These are phyloP conservation scores for Ogataea wickerhamii DNA, from an alignment of 805 yeast genomes.

Conservation along the genomic window DNA sequence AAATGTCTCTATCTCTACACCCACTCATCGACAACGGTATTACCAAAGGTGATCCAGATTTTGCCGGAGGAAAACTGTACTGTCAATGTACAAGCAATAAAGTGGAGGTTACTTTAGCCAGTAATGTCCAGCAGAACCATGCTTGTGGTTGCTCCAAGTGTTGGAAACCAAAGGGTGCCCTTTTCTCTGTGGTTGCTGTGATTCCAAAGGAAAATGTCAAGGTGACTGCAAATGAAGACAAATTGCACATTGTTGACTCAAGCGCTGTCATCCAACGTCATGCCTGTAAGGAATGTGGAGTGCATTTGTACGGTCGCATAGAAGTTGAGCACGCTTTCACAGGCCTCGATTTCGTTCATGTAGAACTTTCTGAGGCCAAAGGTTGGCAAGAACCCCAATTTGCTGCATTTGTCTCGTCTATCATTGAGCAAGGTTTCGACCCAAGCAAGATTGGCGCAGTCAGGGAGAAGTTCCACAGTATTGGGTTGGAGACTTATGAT, in stretches of 20 bases:
- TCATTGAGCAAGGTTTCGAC: constrained; percentile 13
- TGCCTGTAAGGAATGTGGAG: constrained; percentile 11
- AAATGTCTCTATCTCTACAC: constrained; percentile 6
- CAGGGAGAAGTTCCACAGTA: constrained; percentile 10
- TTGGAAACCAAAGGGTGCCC: constrained; percentile 9
- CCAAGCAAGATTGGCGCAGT: constrained; percentile 11
- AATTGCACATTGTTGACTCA: constrained; percentile 6
- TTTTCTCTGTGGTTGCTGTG: constrained; percentile 10
- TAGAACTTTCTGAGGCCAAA: constrained; percentile 9
- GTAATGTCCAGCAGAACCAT: constrained; percentile 11
- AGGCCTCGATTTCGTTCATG: constrained; percentile 11
- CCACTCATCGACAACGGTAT: constrained; percentile 9
- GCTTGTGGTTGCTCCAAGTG: constrained; percentile 13
- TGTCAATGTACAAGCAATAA: constrained; percentile 8
- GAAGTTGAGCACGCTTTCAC: constrained; percentile 10
- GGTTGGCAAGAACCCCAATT: constrained; percentile 14
- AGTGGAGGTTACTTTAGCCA: constrained; percentile 10
- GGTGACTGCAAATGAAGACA: constrained; percentile 9
- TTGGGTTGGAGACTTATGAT: constrained; percentile 11
- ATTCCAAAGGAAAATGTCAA: constrained; percentile 9
- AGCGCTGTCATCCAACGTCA: constrained; percentile 11
- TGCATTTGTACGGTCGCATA: constrained; percentile 9
- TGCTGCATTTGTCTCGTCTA: constrained; percentile 10
- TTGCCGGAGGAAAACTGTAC: constrained; percentile 10
- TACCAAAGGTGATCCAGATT: constrained; percentile 8